Base-by-base conservation (phyloP, 2,329 filamentous ascomycete species). In the Aureobasidium sp. region DNA sequence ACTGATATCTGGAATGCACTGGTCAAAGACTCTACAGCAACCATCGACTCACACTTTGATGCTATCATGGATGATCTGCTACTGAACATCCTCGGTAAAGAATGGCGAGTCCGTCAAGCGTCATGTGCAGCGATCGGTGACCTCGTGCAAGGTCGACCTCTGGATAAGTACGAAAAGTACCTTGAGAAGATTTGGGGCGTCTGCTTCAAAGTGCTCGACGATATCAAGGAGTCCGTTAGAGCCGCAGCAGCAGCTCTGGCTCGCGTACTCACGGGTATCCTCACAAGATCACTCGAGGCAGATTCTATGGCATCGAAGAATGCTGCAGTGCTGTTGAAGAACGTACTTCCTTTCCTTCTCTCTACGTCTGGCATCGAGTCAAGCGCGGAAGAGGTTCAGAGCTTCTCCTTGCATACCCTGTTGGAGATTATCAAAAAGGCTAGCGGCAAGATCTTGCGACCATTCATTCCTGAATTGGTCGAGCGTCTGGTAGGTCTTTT, bases 1-100 rank as follows among this genome's bases (percentile, higher is more conserved):
- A 92, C 96, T 62, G 91, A 95, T 65, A 97, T 99, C 66, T 99
- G 94, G 94, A 92, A 89, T 69, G 88, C 93, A 0, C 77, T 99
- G n/a, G 91, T 97, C 60, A 96, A 95, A 70, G 91, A 97, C 68
- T 84, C 90, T 1, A 86, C 84, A 19, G 80, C 82, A 0, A 89
- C 89, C 0, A 83, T 97, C 47, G 87, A 94, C 66, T 78, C 81
- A 19, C 83, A 97, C 73, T 97, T 97, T 70, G 88, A 96, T 66
- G 84, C 85, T 9, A 97, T 99, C 68, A 88, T 99, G 78, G 81
- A 87, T 11, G 94, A 99, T 71, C 77, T 97, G 7, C 79, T 99
- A 35, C 87, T 86, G 67, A 95, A 88, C 70, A 89, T 97, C 45
- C 75, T 97, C 5, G 91, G 90, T 33, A 90, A 88, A 67, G 94